Base-by-base conservation (phyloP, 2,329 filamentous ascomycete species). In the Lachnellula suecica region DNA sequence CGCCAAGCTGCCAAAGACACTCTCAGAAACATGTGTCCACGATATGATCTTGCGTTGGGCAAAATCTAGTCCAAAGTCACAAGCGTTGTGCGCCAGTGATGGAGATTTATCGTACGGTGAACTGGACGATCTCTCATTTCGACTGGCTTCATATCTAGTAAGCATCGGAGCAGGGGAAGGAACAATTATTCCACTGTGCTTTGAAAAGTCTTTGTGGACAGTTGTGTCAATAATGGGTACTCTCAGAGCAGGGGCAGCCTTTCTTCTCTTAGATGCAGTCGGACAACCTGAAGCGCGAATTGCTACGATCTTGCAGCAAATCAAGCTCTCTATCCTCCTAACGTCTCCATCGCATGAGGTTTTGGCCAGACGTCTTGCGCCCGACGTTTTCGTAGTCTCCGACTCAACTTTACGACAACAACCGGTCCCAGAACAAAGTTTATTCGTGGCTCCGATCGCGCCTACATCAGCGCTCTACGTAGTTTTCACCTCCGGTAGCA, bases 401-500 rank as follows among this genome's bases (percentile, higher is more conserved):
- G 13, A 24, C 19, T 43, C 20, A 22, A 4, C 13, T 9, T n/a
- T 20, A 6, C n/a, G 40, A n/a, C 40, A 9, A 10, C 40, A 43
- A 22, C 17, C 1, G 5, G 8, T 20, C 4, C n/a, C 8, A 17
- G 40, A 25, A 15, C 13, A 23, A 20, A 24, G 17, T 25, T 40
- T 40, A 7, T 8, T n/a, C n/a, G 9, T 24, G 41, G 10, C n/a
- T n/a, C 4, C 4, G 24, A 43, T 7, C 7, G 27, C 41, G 3
- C 24, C 41, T 19, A 4, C 6, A n/a, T 20, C 13, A 45, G 8
- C 35, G 6, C 27, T 40, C 22, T 49, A 41, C 19, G 38, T 53
- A 4, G 40, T 56, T 17, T 58, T 56, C 25, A 58, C 55, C 25
- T 53, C 66, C 11, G 53, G 71, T 15, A 72, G 69, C 38, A 85